Evolutionary conservation across 1,139 yeast genomes (phyloP).

Genomic region (Chernovozyma sophiae-reginae): DNA sequence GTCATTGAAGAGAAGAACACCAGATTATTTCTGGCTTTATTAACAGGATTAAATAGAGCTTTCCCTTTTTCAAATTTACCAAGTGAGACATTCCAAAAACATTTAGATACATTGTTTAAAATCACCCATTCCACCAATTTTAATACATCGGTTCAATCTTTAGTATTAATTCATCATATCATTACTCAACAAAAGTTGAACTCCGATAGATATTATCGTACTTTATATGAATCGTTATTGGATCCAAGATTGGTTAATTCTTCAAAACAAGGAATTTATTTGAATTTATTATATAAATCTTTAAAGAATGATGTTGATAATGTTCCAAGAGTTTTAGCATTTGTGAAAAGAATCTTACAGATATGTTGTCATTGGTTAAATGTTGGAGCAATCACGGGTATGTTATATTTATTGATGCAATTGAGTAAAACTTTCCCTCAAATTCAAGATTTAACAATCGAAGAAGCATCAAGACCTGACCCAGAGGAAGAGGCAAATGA

Average conservation of each 20-base stretch:
- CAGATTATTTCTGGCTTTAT: constrained; percentile 81
- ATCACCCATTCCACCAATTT: constrained; percentile 94
- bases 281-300: constrained; percentile 81
- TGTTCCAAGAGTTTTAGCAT: constrained; percentile 71
- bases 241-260: constrained; percentile 81
- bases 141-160: constrained; percentile 91
- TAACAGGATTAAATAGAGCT: constrained; percentile 95
- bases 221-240: constrained; percentile 83
- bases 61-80: constrained; percentile 88
- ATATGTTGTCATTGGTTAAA: constrained; percentile 82
- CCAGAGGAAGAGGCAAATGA: constrained; percentile 20
- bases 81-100: constrained; percentile 65
- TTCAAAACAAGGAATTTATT: constrained; percentile 84
- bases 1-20: constrained; percentile 80
- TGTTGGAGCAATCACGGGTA: constrained; percentile 87
- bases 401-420: constrained; percentile 72
- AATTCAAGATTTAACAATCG: constrained; percentile 40
- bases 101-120: constrained; percentile 77
- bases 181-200: constrained; percentile 52
- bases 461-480: constrained; percentile 36
- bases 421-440: constrained; percentile 44
- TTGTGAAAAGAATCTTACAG: constrained; percentile 87
- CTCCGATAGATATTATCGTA: constrained; percentile 77
- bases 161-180: constrained; percentile 79
- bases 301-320: constrained; percentile 64